phyloP scores from a whole-genome alignment of 768 basidiomycete genomes.

The Tulasnella sp. region DNA sequence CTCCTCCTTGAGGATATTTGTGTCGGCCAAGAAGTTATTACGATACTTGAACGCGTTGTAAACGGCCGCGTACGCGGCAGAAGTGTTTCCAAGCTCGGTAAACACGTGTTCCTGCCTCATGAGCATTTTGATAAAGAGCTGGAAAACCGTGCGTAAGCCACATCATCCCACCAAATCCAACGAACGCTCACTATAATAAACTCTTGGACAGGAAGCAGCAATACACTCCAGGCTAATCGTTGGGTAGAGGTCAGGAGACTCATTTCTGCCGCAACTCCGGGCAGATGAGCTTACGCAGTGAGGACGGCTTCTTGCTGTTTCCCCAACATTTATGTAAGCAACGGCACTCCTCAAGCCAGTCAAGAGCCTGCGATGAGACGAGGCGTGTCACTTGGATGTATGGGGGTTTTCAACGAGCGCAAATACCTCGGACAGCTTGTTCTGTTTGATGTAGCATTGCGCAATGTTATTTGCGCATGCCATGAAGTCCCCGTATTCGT shows the following conservation, averaged over 20 bases:
- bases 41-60: neutral
- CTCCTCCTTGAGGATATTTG: neutral
- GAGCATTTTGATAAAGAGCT: slow-evolving; percentile 26
- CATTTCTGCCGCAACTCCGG: neutral
- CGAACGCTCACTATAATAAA: neutral
- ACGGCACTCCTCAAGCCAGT: neutral
- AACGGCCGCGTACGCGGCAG: slow-evolving; percentile 29
- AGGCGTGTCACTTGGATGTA: too few relatives aligned
- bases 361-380: neutral
- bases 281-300: neutral
- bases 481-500: neutral
- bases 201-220: neutral
- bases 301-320: neutral
- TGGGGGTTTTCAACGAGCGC: too few relatives aligned
- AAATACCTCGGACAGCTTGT: neutral
- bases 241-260: neutral
- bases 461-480: slow-evolving; percentile 1
- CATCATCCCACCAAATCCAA: neutral
- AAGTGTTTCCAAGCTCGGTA: slow-evolving; percentile 33
- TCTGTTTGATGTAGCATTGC: neutral
- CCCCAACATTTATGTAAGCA: neutral
- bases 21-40: neutral
- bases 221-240: neutral
- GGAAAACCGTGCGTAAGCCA: too few relatives aligned
- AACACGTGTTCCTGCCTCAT: slow-evolving; percentile 28